Base-by-base conservation (phyloP, 495 filamentous ascomycete genomes). In the Bathelium albidoporum region DNA sequence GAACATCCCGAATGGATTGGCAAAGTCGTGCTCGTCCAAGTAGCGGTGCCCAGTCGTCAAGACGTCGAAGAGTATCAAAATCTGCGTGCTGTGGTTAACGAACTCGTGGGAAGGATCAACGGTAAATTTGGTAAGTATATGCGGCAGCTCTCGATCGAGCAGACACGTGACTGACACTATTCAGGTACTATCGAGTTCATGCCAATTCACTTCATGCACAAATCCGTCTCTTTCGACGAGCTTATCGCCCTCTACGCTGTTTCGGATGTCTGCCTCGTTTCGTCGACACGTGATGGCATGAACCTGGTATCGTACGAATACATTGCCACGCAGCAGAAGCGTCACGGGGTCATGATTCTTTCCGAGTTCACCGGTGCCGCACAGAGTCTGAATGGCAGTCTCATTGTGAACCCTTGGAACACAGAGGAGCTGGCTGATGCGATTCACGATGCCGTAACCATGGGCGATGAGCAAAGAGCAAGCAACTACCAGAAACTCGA, bases 41-140 rank as follows among this genome's bases (percentile, higher is more conserved):
- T 97, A 9, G 93, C 93, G 0, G 89, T 97, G 1, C 93, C 93
- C 1, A 91, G 87, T 67, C 83, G 93, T 36, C 87, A 91, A 64
- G 92, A 97, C 71, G 93, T 97, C 53, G 92, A 96, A 73, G 93
- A 96, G 71, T 96, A 97, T 71, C 90, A 96, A 73, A 94, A 96
- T 65, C 79, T 97, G 18, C 85, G 92, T 22, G 87, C 86, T 18
- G 87, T 94, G n/a, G 85, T 96, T 62, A 91, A 93, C 68, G 91
- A 92, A 69, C 80, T 95, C 1, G 90, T 95, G 14, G 92, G 93
- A 2, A 83, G 90, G 64, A 96, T 97, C 67, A 96, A 95, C 69
- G 93, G 93, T 58, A 87, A 83, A 70, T 97, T 97, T 72, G 93
- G 85, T 86, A 67, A 65, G 76, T 58, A 18, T 59, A 32, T 12